Evolutionary conservation across 75 land plant species (phyloP).

Genomic region (Adiantum capillusveneris): DNA sequence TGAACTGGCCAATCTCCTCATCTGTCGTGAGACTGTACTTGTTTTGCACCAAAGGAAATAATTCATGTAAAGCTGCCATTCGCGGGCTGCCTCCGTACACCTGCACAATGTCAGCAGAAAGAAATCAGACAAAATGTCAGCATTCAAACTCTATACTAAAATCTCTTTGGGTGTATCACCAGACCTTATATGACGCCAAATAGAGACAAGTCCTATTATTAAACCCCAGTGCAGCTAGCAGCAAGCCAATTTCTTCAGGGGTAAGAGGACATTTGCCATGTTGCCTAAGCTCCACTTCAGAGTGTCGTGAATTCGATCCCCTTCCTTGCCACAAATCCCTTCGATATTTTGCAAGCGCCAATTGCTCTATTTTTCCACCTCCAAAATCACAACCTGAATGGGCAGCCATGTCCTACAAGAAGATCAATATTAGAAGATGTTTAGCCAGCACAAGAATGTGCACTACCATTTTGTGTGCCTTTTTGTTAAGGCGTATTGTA

Average conservation of each 20-base stretch:
- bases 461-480: too few relatives aligned
- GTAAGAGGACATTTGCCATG: constrained; percentile 89
- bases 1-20: constrained; percentile 46
- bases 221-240: constrained; percentile 83
- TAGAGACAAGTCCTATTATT: constrained; percentile 66
- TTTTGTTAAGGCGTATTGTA: too few relatives aligned
- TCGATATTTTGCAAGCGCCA: constrained; percentile 81
- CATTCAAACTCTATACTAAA: too few relatives aligned
- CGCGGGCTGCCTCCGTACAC: constrained; percentile 94
- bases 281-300: constrained; percentile 61
- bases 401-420: constrained; percentile 82
- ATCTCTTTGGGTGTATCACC: background rate
- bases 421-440: too few relatives aligned
- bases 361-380: constrained; percentile 85
- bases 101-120: constrained; percentile 16
- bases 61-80: constrained; percentile 45
- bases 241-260: constrained; percentile 85
- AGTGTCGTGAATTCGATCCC: constrained; percentile 65
- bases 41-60: constrained; percentile 77
- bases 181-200: constrained; percentile 89
- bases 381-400: constrained; percentile 98
- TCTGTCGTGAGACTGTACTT: constrained; percentile 59
- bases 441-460: too few relatives aligned
- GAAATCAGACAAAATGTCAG: too few relatives aligned
- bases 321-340: constrained; percentile 89